Conservation (phyloP, 495 filamentous ascomycete species). For the Glarea lozoyensis region DNA sequence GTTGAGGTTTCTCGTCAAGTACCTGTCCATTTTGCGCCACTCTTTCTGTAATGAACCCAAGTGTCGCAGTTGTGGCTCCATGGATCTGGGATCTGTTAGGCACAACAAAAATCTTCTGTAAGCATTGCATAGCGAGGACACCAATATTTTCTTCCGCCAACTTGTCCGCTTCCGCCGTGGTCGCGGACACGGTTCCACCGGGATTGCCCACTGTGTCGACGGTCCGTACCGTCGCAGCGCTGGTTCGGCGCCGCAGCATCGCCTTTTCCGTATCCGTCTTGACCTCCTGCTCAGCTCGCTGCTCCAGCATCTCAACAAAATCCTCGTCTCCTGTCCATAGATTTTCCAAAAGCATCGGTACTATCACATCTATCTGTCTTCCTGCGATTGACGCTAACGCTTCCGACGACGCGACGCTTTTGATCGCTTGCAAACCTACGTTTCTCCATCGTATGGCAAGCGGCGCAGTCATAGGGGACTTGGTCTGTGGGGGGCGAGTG, state of each 20-base stretch:
- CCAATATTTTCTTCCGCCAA: slow-evolving; percentile 81
- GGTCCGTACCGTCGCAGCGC: slow-evolving; percentile 68
- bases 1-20: slow-evolving; percentile 23
- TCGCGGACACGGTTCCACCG: slow-evolving; percentile 59
- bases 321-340: slow-evolving; percentile 68
- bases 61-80: slow-evolving; percentile 55
- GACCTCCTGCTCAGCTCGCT: slow-evolving; percentile 53
- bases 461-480: slow-evolving; percentile 52
- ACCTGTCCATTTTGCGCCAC: slow-evolving; percentile 38
- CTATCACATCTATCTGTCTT: slow-evolving; percentile 61
- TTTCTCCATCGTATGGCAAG: slow-evolving; percentile 78
- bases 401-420: slow-evolving; percentile 67
- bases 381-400: slow-evolving; percentile 63
- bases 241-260: slow-evolving; percentile 54
- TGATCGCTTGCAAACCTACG: slow-evolving; percentile 70
- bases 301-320: slow-evolving; percentile 52
- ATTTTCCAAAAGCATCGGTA: slow-evolving; percentile 79
- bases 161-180: slow-evolving; percentile 74
- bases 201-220: slow-evolving; percentile 52
- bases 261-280: slow-evolving; percentile 52
- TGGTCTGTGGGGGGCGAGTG: slow-evolving; percentile 36
- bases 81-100: slow-evolving; percentile 72
- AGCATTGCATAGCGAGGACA: slow-evolving; percentile 67
- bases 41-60: slow-evolving; percentile 61
- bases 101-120: slow-evolving; percentile 69